These are phyloP conservation scores for Kodamaea kakaduensis DNA, from an alignment of 805 yeast genomes.

Conservation along the genomic window DNA sequence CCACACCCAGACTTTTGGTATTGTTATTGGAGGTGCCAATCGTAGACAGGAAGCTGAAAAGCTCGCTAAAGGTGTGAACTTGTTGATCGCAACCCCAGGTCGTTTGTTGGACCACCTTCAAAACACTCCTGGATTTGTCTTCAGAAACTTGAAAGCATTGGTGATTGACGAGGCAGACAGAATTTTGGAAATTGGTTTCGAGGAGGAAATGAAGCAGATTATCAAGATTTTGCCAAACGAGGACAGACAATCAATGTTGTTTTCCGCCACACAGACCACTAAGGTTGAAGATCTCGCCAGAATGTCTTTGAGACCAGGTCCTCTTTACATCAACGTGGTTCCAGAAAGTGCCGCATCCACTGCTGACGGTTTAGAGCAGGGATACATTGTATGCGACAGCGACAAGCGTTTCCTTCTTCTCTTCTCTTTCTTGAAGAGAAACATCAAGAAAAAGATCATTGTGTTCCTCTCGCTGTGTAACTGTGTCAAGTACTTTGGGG, in stretches of 20 bases:
- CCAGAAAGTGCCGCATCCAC: slow-evolving; percentile 80
- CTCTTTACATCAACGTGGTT: slow-evolving; percentile 89
- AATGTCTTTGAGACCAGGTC: slow-evolving; percentile 91
- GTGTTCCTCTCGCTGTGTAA: slow-evolving; percentile 96
- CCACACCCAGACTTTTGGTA: slow-evolving; percentile 92
- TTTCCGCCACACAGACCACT: slow-evolving; percentile 99
- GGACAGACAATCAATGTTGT: slow-evolving; percentile 92
- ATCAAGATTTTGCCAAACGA: slow-evolving; percentile 89
- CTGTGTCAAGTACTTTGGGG: slow-evolving; percentile 94
- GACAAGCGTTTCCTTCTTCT: slow-evolving; percentile 88
- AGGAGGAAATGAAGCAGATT: slow-evolving; percentile 97
- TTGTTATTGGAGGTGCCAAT: slow-evolving; percentile 98
- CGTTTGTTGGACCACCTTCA: slow-evolving; percentile 94
- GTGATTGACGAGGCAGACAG: slow-evolving; percentile 98
- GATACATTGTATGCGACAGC: slow-evolving; percentile 95
- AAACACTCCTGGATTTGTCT: slow-evolving; percentile 89
- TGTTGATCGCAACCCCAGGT: slow-evolving; percentile 96
- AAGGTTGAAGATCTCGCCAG: slow-evolving; percentile 98
- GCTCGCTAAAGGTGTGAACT: slow-evolving; percentile 86
- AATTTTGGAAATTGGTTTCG: slow-evolving; percentile 95
- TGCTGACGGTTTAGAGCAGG: slow-evolving; percentile 96
- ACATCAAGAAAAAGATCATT: slow-evolving; percentile 85
- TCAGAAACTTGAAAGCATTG: slow-evolving; percentile 89
- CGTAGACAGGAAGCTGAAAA: slow-evolving; percentile 97
- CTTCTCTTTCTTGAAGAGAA: slow-evolving; percentile 90